Evolutionary conservation across 495 filamentous ascomycete species (phyloP).

Genomic region (Penicillium nucicola): DNA sequence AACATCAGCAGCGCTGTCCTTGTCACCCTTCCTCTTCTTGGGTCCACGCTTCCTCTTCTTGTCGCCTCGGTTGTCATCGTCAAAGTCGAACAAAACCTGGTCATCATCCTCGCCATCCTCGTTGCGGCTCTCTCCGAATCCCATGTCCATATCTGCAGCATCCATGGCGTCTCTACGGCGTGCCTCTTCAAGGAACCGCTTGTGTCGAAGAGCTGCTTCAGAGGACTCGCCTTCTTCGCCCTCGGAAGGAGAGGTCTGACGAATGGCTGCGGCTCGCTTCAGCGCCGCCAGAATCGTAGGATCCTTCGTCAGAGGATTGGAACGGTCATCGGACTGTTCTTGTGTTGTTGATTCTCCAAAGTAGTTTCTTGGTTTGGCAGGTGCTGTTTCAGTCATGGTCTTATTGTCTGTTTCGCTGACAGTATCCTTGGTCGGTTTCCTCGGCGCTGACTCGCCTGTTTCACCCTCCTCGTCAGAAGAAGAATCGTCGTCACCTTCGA

Average conservation of each 20-base stretch:
- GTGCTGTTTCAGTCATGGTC: conserved; percentile 10
- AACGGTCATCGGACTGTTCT: conserved; percentile 46
- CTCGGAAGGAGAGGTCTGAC: conserved; percentile 39
- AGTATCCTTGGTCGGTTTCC: conserved; percentile 21
- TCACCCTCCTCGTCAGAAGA: conserved; percentile 48
- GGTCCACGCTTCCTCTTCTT: conserved; percentile 75
- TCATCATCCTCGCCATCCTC: conserved; percentile 82
- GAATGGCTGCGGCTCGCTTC: conserved; percentile 75
- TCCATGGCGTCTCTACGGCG: conserved; percentile 64
- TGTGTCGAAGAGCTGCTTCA: conserved; percentile 60
- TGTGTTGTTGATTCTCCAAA: conserved; percentile 33
- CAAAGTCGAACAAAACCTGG: conserved; percentile 58
- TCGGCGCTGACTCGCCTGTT: conserved; percentile 5
- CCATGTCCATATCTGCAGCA: conserved; percentile 88
- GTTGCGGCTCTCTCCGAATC: conserved; percentile 81
- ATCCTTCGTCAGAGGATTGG: conserved; percentile 60
- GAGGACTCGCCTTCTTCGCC: conserved; percentile 43
- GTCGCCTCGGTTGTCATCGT: conserved; percentile 48
- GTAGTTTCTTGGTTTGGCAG: conserved; percentile 37
- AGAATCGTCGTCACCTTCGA: conserved; percentile 54
- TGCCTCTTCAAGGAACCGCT: conserved; percentile 67
- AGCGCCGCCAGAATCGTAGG: conserved; percentile 80
- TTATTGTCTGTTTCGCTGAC: conserved; percentile 3
- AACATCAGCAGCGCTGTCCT: conserved; percentile 75
- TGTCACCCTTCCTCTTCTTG: conserved; percentile 86